Evolutionary conservation across 345 rosid species (phyloP).

Genomic region (Eucalyptus marginata): DNA sequence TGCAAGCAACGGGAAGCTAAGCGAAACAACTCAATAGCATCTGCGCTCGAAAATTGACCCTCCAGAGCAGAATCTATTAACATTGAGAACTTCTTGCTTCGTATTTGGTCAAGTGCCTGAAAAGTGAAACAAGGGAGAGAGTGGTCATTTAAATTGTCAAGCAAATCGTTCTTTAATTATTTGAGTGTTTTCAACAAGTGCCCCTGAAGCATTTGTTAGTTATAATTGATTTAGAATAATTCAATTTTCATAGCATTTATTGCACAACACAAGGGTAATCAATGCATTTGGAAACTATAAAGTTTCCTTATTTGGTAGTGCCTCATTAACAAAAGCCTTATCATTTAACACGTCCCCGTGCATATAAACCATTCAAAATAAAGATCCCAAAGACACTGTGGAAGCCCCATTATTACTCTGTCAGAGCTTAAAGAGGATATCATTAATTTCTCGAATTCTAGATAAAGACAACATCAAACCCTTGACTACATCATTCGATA

Average conservation of each 20-base stretch:
- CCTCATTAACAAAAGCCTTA: neutral
- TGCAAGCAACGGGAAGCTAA: conserved; percentile 40
- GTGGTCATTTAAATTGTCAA: neutral
- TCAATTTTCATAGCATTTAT: neutral
- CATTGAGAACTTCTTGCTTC: conserved; percentile 29
- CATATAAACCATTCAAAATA: neutral
- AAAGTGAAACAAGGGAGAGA: neutral
- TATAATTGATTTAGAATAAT: neutral
- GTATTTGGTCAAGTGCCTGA: conserved; percentile 41
- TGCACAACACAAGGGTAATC: neutral
- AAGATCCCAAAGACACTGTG: neutral
- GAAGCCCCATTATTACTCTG: neutral
- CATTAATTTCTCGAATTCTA: neutral
- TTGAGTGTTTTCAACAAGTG: neutral
- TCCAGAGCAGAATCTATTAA: conserved; percentile 43
- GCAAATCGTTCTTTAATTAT: neutral
- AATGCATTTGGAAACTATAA: neutral
- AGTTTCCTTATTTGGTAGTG: neutral
- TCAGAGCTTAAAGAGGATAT: neutral
- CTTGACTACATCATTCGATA: neutral
- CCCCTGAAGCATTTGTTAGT: neutral
- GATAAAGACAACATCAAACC: neutral
- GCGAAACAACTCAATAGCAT: conserved; percentile 33
- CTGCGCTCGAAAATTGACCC: conserved; percentile 33
- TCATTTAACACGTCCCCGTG: neutral